phyloP scores from a whole-genome alignment of 805 yeast genomes.

The Candida piceae region DNA sequence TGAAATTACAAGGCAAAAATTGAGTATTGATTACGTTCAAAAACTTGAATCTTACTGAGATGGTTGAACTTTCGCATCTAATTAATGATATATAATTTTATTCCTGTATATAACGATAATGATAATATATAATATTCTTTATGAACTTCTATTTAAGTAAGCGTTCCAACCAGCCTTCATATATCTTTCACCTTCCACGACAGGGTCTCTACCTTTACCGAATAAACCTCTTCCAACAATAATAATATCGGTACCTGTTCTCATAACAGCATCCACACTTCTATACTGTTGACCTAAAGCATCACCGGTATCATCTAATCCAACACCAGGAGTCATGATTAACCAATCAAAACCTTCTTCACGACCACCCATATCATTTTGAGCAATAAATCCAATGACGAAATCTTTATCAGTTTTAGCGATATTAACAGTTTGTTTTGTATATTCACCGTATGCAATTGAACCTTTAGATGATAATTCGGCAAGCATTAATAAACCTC shows the following conservation, averaged over 20 bases:
- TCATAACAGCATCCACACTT: slow-evolving; percentile 78
- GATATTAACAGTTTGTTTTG: slow-evolving; percentile 81
- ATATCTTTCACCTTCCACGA: slow-evolving; percentile 81
- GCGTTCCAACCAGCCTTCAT: slow-evolving; percentile 95
- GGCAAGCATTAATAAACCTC: slow-evolving; percentile 93
- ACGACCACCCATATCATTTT: slow-evolving; percentile 76
- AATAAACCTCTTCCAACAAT: slow-evolving; percentile 98
- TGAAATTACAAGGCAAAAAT: slow-evolving; percentile 62
- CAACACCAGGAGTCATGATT: slow-evolving; percentile 98
- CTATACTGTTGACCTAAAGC: slow-evolving; percentile 95
- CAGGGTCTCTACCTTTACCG: slow-evolving; percentile 91
- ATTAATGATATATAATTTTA: too few species aligned
- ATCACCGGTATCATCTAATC: slow-evolving; percentile 95
- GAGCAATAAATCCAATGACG: slow-evolving; percentile 96
- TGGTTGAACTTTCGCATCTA: too few species aligned
- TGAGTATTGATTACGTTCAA: slow-evolving; percentile 27
- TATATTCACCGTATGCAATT: slow-evolving; percentile 87
- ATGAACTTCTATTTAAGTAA: slow-evolving; percentile 43
- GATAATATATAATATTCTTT: too few species aligned
- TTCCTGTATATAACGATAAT: slow-evolving; percentile 1
- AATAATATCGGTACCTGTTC: slow-evolving; percentile 87
- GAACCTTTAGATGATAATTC: slow-evolving; percentile 94
- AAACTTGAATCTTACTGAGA: not conserved
- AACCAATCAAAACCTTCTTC: slow-evolving; percentile 92
- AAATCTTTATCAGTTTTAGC: slow-evolving; percentile 80